Evolutionary conservation across 257 asterid species (phyloP).

Genomic region (Penstemon barbatus): DNA sequence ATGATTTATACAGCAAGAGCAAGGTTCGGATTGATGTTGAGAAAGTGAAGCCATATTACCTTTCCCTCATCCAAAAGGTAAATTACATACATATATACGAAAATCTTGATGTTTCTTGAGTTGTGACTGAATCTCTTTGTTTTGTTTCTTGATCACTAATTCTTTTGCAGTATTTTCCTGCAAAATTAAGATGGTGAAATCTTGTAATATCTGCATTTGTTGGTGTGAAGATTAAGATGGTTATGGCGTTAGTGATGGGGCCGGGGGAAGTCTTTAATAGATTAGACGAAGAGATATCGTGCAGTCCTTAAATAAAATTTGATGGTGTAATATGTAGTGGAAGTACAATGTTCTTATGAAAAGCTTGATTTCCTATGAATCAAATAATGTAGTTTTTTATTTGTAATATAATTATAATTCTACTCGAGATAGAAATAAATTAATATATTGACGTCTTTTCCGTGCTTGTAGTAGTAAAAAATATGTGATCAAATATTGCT

Average conservation of each 20-base stretch:
- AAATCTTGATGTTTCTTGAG: neutral
- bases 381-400: no score
- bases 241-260: neutral
- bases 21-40: conserved; percentile 65
- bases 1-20: conserved; percentile 83
- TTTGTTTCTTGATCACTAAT: neutral
- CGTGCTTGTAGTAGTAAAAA: no score
- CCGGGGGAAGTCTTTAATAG: neutral
- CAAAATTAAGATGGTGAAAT: conserved; percentile 53
- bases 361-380: no score
- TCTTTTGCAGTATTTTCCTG: conserved; percentile 55
- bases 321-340: no score
- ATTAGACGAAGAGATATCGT: no score
- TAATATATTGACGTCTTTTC: no score
- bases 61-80: conserved; percentile 77
- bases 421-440: no score
- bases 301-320: no score
- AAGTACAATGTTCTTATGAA: no score
- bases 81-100: neutral
- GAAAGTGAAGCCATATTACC: conserved; percentile 72
- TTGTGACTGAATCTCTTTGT: neutral
- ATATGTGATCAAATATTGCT: no score
- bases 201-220: neutral
- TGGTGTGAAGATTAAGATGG: neutral
- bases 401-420: no score